Conservation (phyloP, 148 eudicot genomes). For the Amaranthus palmeri region DNA sequence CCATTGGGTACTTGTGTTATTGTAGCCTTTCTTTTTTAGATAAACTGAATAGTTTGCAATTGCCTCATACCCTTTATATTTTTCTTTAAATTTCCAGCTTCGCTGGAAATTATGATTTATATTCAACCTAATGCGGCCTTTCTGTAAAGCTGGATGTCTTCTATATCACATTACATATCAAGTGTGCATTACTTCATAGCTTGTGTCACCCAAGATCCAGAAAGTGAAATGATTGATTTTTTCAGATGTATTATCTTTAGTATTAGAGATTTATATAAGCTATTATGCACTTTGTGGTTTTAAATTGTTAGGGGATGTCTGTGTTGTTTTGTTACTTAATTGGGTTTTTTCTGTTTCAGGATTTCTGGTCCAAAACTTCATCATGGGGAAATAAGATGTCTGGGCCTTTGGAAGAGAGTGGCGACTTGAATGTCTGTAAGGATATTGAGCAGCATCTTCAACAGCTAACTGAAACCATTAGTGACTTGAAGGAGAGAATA, state of each 20-base stretch:
- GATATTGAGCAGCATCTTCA: slow-evolving; percentile 41
- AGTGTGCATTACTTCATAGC: neutral
- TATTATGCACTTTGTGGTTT: neutral
- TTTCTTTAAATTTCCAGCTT: neutral
- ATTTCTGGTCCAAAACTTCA: slow-evolving; percentile 29
- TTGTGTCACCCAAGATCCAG: neutral
- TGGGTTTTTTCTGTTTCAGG: slow-evolving; percentile 29
- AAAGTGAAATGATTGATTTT: neutral
- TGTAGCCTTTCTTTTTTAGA: neutral
- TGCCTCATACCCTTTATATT: neutral
- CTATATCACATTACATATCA: neutral
- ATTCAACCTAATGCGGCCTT: neutral
- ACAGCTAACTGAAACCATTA: slow-evolving; percentile 38
- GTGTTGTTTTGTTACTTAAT: neutral
- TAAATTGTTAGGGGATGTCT: neutral
- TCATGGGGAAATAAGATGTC: slow-evolving; percentile 31
- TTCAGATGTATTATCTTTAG: neutral
- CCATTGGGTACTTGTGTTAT: neutral
- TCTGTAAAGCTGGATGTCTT: neutral
- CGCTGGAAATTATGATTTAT: neutral
- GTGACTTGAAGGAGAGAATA: slow-evolving; percentile 45
- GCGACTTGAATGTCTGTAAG: slow-evolving; percentile 26
- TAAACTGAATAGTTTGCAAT: neutral
- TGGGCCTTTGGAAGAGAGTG: slow-evolving; percentile 29
- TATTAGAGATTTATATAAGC: neutral